phyloP scores from a whole-genome alignment of 1,284 basidiomycete genomes.

The Kalmanozyma brasiliensis region DNA sequence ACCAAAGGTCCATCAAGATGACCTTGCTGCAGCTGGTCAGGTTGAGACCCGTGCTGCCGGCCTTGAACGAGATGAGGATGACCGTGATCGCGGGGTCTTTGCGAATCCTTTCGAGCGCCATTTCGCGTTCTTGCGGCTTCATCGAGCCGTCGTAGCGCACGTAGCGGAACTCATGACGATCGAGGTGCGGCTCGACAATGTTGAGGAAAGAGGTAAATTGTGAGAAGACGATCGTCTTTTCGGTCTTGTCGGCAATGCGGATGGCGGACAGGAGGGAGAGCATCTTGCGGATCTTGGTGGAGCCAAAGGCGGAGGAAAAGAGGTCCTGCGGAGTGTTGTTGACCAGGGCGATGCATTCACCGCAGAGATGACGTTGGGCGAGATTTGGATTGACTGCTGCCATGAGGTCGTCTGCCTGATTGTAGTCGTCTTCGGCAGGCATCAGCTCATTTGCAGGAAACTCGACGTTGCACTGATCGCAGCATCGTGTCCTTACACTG shows the following conservation, averaged over 20 bases:
- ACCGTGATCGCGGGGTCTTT: conserved; percentile 74
- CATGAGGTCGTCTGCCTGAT: conserved; percentile 24
- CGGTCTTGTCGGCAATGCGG: conserved; percentile 72
- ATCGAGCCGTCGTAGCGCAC: conserved; percentile 91
- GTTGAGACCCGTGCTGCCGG: conserved; percentile 93
- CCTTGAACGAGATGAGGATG: conserved; percentile 96
- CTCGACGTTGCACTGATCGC: conserved; percentile 51
- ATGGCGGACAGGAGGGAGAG: conserved; percentile 79
- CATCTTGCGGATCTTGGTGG: conserved; percentile 86
- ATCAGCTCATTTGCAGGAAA: conserved; percentile 6
- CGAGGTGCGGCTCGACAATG: conserved; percentile 84
- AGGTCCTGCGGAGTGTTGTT: conserved; percentile 26
- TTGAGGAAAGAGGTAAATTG: conserved; percentile 93
- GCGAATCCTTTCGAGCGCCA: conserved; percentile 79
- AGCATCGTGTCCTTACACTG: conserved; percentile 69
- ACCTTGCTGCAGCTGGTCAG: conserved; percentile 94
- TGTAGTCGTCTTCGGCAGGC: neutral
- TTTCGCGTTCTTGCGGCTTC: conserved; percentile 79
- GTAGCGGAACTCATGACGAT: conserved; percentile 75
- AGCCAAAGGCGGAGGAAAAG: conserved; percentile 70
- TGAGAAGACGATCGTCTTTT: conserved; percentile 85
- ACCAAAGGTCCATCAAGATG: conserved; percentile 92
- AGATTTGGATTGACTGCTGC: conserved; percentile 22
- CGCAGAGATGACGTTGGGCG: conserved; percentile 43
- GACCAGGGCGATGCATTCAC: conserved; percentile 43